Conservation (phyloP, 345 rosid species). For the Balakata baccata region DNA sequence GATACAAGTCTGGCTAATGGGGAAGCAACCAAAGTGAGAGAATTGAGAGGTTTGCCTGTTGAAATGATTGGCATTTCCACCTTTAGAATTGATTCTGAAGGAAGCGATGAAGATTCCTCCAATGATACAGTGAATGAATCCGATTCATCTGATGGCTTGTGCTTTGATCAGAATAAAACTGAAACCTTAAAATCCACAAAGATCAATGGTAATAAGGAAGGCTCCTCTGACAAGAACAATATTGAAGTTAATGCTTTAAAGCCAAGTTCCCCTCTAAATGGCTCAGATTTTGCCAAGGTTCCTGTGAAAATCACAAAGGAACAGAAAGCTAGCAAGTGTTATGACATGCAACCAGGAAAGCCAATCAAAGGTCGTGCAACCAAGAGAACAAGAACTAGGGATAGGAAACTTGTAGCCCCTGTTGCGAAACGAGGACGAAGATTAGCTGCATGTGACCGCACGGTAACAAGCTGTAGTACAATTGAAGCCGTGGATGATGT, state of each 20-base stretch:
- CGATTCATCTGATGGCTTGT: slow-evolving; percentile 25
- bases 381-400: slow-evolving; percentile 23
- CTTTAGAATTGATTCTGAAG: slow-evolving; percentile 32
- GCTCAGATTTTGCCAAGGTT: slow-evolving; percentile 16
- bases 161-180: slow-evolving; percentile 25
- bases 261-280: slow-evolving; percentile 9
- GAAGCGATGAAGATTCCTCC: slow-evolving; percentile 29
- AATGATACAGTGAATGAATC: slow-evolving; percentile 29
- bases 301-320: slow-evolving; percentile 15
- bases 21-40: slow-evolving; percentile 35
- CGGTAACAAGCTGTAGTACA: slow-evolving; percentile 16
- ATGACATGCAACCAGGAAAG: slow-evolving; percentile 21
- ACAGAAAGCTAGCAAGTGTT: slow-evolving; percentile 16
- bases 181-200: slow-evolving; percentile 20
- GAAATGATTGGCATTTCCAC: slow-evolving; percentile 25
- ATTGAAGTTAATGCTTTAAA: slow-evolving; percentile 21
- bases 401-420: slow-evolving; percentile 21
- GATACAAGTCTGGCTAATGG: slow-evolving; percentile 47
- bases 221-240: slow-evolving; percentile 12
- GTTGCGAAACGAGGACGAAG: slow-evolving; percentile 25
- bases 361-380: slow-evolving; percentile 17
- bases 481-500: slow-evolving; percentile 6
- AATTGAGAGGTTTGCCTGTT: slow-evolving; percentile 41
- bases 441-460: slow-evolving; percentile 22
- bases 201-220: slow-evolving; percentile 15